Evolutionary conservation across 2,329 filamentous ascomycete genomes (phyloP).

Genomic region (Verticillium longisporum): DNA sequence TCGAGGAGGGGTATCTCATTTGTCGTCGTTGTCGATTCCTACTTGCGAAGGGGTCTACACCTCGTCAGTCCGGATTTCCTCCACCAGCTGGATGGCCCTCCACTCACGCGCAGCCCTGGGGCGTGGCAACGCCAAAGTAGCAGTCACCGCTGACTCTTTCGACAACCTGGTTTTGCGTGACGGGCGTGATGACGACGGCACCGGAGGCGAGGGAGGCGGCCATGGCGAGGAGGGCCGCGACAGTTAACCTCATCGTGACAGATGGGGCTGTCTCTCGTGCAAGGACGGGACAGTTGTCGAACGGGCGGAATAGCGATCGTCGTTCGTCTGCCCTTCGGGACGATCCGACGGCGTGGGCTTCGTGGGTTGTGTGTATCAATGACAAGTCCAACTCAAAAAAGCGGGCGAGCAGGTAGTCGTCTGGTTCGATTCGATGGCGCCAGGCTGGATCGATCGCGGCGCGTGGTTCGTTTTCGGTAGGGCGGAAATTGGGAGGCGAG

Average conservation of each 20-base stretch:
- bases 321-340: background rate
- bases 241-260: slow-evolving; percentile 18
- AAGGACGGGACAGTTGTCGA: slow-evolving; percentile 10
- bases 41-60: background rate
- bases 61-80: background rate
- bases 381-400: background rate
- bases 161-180: slow-evolving; percentile 45
- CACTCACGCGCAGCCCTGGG: slow-evolving; percentile 50
- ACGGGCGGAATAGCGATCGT: background rate
- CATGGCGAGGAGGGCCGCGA: no score
- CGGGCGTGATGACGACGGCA: slow-evolving; percentile 49
- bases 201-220: slow-evolving; percentile 40
- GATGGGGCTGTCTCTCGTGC: slow-evolving; percentile 25
- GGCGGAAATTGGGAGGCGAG: background rate
- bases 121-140: slow-evolving; percentile 48
- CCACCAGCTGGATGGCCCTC: background rate
- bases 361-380: background rate
- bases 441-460: background rate
- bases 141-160: slow-evolving; percentile 37
- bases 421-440: background rate
- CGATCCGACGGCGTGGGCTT: background rate
- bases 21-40: background rate
- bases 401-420: background rate
- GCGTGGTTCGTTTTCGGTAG: background rate
- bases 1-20: background rate